Conservation (phyloP, 306 rosid genomes). For the Herpetospermum pedunculosum region DNA sequence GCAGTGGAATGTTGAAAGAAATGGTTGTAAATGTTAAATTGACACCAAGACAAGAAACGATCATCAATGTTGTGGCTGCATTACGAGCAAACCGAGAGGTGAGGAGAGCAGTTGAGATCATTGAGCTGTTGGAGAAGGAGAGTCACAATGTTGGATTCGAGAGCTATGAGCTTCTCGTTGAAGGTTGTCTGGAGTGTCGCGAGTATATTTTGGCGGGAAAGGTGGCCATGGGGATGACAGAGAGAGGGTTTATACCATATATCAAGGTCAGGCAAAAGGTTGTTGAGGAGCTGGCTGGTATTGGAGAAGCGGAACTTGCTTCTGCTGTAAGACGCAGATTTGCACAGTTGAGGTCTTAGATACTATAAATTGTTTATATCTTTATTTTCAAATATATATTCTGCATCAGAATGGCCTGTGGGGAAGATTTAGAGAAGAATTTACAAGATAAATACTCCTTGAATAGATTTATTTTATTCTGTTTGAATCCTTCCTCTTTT, state of each 20-base stretch:
- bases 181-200: slow-evolving; percentile 60
- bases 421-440: not conserved
- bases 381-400: not conserved
- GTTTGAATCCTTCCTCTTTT: not conserved
- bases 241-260: slow-evolving; percentile 42
- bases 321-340: slow-evolving; percentile 63
- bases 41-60: slow-evolving; percentile 35
- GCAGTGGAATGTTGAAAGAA: slow-evolving; percentile 35
- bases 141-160: slow-evolving; percentile 43
- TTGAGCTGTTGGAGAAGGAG: slow-evolving; percentile 48
- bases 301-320: slow-evolving; percentile 64
- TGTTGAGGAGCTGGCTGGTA: slow-evolving; percentile 55
- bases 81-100: slow-evolving; percentile 51
- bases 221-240: slow-evolving; percentile 51
- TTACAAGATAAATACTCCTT: not conserved
- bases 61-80: slow-evolving; percentile 28
- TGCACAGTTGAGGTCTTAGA: slow-evolving; percentile 36
- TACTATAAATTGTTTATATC: not conserved
- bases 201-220: slow-evolving; percentile 74
- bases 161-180: slow-evolving; percentile 49
- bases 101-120: slow-evolving; percentile 52
- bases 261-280: slow-evolving; percentile 63
- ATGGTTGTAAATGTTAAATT: slow-evolving; percentile 37
- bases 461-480: not conserved
- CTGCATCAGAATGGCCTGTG: not conserved